These are phyloP conservation scores for Hemisphaericaspora xylanilytica DNA, from an alignment of 1,139 yeast genomes.

Conservation along the genomic window DNA sequence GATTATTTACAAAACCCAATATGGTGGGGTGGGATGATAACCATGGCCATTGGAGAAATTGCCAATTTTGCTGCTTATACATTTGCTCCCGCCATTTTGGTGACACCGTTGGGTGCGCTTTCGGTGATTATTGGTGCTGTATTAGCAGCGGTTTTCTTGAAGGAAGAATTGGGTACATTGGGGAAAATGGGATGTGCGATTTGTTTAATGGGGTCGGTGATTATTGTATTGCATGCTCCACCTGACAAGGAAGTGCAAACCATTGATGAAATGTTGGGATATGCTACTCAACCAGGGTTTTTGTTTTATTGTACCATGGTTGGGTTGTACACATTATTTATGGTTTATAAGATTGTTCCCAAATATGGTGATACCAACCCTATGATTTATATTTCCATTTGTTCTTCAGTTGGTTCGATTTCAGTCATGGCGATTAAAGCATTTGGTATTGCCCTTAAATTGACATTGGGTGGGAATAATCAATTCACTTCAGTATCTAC, in stretches of 20 bases:
- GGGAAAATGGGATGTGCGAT: constrained; percentile 97
- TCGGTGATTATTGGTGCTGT: constrained; percentile 91
- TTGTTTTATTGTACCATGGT: constrained; percentile 65
- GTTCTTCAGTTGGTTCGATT: constrained; percentile 88
- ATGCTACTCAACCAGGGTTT: constrained; percentile 81
- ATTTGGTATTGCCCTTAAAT: constrained; percentile 86
- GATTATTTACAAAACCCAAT: constrained; percentile 80
- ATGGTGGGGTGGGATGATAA: constrained; percentile 93
- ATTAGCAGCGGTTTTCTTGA: constrained; percentile 77
- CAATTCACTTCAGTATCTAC: constrained; percentile 86
- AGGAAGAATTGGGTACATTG: constrained; percentile 81
- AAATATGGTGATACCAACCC: constrained; percentile 79
- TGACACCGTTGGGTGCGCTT: constrained; percentile 88
- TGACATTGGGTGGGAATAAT: constrained; percentile 83
- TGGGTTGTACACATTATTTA: constrained; percentile 63
- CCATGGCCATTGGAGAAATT: constrained; percentile 90
- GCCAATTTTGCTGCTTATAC: constrained; percentile 96
- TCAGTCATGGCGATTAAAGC: constrained; percentile 93
- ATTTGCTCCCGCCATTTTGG: constrained; percentile 90
- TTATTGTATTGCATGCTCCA: constrained; percentile 89
- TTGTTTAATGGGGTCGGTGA: constrained; percentile 85
- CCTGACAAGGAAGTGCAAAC: constrained; percentile 87
- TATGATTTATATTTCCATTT: constrained; percentile 84
- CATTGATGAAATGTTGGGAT: constrained; percentile 80
- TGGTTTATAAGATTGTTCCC: constrained; percentile 85